A percentile compares a stretch with the other conserved stretches of the same genome.
phyloP scores from a whole-genome alignment of 805 yeast genomes.

The Candida chauliodis region DNA sequence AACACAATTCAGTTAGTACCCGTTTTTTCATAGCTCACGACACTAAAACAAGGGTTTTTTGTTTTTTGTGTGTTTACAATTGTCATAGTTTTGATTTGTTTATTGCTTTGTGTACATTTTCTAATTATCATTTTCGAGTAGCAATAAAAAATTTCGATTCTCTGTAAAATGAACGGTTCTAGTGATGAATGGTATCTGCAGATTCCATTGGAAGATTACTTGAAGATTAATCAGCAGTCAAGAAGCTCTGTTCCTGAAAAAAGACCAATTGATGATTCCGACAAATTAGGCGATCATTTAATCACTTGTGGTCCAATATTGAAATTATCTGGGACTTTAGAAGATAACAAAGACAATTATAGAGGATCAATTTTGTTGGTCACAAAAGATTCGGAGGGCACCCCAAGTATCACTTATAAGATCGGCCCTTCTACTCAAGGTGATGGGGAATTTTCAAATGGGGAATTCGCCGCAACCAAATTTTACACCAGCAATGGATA shows the following conservation, averaged over 20 bases:
- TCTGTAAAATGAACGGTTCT: neutral
- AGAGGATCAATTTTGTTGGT: conserved; percentile 70
- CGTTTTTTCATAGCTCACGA: no score
- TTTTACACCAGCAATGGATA: conserved; percentile 45
- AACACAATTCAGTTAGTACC: no score
- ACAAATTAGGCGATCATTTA: conserved; percentile 29
- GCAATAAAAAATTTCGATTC: neutral
- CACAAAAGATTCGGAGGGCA: conserved; percentile 34
- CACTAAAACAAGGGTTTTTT: no score
- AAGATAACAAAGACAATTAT: conserved; percentile 48
- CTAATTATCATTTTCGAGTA: neutral
- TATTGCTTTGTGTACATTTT: neutral
- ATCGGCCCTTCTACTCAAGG: conserved; percentile 31
- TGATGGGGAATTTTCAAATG: conserved; percentile 18
- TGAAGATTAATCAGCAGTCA: conserved; percentile 21
- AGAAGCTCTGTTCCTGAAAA: conserved; percentile 23
- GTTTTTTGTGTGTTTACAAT: neutral
- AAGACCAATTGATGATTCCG: conserved; percentile 20
- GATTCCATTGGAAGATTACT: conserved; percentile 27
- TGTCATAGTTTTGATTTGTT: neutral
- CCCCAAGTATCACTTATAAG: conserved; percentile 29
- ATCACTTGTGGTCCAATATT: conserved; percentile 76
- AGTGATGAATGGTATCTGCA: conserved; percentile 13
- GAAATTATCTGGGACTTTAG: conserved; percentile 61
- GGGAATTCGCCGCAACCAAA: conserved; percentile 44